These are phyloP conservation scores for Leucaena leucocephala DNA, from an alignment of 306 rosid genomes.

Conservation along the genomic window DNA sequence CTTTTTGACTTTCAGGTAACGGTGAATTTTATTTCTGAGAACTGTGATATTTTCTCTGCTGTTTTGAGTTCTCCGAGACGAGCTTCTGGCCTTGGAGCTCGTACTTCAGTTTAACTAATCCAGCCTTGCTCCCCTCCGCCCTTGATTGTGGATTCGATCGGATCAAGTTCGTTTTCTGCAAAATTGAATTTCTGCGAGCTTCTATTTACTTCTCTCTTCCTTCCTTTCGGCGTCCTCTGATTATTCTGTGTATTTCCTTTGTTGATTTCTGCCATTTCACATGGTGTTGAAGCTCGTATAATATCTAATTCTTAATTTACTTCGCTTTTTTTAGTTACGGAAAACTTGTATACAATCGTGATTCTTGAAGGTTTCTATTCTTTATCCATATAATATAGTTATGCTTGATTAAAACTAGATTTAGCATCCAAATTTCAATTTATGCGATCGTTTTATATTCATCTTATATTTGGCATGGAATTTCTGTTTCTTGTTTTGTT, in stretches of 20 bases:
- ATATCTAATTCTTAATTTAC: conserved; percentile 22
- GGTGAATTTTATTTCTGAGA: conserved; percentile 19
- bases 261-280: conserved; percentile 29
- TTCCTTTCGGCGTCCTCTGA: background rate
- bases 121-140: background rate
- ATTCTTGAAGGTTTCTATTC: conserved; percentile 14
- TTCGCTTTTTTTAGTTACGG: background rate
- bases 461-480: conserved; percentile 4
- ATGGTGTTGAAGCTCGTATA: conserved; percentile 7
- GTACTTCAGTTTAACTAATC: conserved; percentile 17
- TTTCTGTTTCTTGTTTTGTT: background rate
- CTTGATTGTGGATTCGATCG: conserved; percentile 29
- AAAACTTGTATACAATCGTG: background rate
- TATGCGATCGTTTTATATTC: conserved; percentile 4
- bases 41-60: background rate
- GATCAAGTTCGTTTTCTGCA: conserved; percentile 32
- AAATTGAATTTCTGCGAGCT: conserved; percentile 19
- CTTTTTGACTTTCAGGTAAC: conserved; percentile 47
- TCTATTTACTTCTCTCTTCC: conserved; percentile 26
- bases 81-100: conserved; percentile 13
- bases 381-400: background rate
- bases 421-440: conserved; percentile 5
- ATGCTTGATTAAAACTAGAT: background rate
- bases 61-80: background rate
- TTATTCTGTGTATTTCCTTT: conserved; percentile 16